Conservation (phyloP, 768 basidiomycete species). For the Phlebiopsis gigantea region DNA sequence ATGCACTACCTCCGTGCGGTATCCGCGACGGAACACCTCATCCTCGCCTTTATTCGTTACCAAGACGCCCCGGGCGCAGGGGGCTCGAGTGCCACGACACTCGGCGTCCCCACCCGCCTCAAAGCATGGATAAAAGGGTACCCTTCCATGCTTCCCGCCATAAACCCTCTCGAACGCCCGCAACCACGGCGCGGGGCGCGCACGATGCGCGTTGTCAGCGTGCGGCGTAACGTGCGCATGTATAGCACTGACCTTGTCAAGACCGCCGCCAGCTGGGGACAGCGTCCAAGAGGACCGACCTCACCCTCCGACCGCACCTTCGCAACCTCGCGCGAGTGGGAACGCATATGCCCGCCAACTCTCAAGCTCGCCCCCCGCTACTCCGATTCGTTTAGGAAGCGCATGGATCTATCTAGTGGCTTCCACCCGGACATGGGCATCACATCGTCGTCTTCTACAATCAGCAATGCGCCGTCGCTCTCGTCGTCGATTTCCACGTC, state of each 20-base stretch:
- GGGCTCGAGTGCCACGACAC: slow-evolving; percentile 44
- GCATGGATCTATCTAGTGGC: slow-evolving; percentile 60
- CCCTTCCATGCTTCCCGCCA: slow-evolving; percentile 67
- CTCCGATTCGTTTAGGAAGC: slow-evolving; percentile 69
- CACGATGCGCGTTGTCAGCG: slow-evolving; percentile 70
- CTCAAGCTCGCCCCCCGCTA: slow-evolving; percentile 63
- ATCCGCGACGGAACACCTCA: slow-evolving; percentile 86
- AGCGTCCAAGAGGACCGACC: slow-evolving; percentile 26
- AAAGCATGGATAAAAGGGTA: slow-evolving; percentile 91
- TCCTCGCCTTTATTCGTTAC: slow-evolving; percentile 87
- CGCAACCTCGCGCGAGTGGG: slow-evolving; percentile 69
- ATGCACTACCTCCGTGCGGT: slow-evolving; percentile 72
- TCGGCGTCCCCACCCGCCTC: slow-evolving; percentile 78
- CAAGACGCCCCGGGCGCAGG: slow-evolving; percentile 45
- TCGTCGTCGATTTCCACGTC: slow-evolving; percentile 32
- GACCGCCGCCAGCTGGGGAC: slow-evolving; percentile 47
- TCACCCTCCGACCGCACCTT: slow-evolving; percentile 41
- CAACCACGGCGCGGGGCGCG: slow-evolving; percentile 73
- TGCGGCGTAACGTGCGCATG: slow-evolving; percentile 78
- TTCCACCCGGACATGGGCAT: slow-evolving; percentile 47
- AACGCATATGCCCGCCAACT: slow-evolving; percentile 57
- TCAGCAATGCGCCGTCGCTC: slow-evolving; percentile 33
- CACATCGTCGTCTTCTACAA: slow-evolving; percentile 26
- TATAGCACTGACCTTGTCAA: slow-evolving; percentile 85
- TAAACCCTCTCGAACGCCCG: slow-evolving; percentile 47